Conservation (phyloP, 495 filamentous ascomycete genomes). For the Schizothecium vesticola region DNA sequence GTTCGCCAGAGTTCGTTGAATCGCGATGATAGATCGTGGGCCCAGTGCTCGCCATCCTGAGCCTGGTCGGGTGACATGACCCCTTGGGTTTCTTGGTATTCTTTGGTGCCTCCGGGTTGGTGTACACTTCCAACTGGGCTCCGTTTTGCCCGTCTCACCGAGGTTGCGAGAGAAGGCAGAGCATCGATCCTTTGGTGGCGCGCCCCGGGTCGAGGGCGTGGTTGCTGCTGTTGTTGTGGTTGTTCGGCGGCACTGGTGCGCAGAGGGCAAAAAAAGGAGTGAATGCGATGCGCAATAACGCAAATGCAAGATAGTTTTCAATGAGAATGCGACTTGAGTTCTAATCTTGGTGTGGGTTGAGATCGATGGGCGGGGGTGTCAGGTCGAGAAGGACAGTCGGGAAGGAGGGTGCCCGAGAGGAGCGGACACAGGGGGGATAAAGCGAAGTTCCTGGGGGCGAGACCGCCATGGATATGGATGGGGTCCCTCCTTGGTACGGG, state of each 20-base stretch:
- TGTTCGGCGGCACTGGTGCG: neutral
- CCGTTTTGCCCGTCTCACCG: neutral
- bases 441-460: constrained; percentile 23
- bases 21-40: constrained; percentile 47
- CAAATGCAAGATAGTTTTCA: neutral
- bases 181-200: neutral
- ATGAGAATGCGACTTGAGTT: too few relatives aligned
- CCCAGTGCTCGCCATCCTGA: constrained; percentile 50
- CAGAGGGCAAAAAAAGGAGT: neutral
- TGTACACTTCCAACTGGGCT: neutral
- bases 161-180: neutral
- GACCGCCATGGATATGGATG: too few relatives aligned
- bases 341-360: neutral
- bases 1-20: constrained; percentile 76
- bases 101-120: neutral
- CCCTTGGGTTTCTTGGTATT: neutral
- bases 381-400: neutral
- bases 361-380: constrained; percentile 5
- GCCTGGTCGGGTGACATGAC: constrained; percentile 27
- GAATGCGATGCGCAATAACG: neutral
- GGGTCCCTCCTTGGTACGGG: too few relatives aligned
- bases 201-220: neutral
- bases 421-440: constrained; percentile 24
- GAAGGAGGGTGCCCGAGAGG: constrained; percentile 11
- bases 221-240: neutral